Evolutionary conservation across 2,329 filamentous ascomycete genomes (phyloP), one percentile per base, ranked within the genome.

Genomic region (Magnaporthales sp.): DNA sequence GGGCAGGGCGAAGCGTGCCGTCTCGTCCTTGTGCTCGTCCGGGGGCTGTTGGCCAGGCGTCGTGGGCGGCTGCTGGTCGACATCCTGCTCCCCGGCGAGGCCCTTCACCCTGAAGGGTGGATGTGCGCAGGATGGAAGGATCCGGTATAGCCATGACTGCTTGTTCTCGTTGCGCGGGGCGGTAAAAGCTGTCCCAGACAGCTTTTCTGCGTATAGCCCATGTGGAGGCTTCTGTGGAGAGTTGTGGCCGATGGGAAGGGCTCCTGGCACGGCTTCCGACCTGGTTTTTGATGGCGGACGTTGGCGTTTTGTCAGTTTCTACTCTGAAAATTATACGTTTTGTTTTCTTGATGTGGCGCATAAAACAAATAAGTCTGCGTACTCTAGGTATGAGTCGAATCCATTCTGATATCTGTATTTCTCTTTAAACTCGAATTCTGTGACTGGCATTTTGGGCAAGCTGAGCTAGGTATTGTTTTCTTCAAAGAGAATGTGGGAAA

Each of bases 131-230:
- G 87, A 86, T 2, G 89, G 88, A 60, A 89, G 77, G 69, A 90
- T 86, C 13, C 89, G 84, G 74, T 91, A 91, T 29, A 91, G 81
- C 88, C 88, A 91, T 64, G 88, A 83, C 73, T 91, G 88, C 72
- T 86, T 86, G 76, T 89, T 91, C 66, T 89, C 83, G 74, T 86
- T 81, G 51, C 89, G 80, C 0, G 89, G 88, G 1, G 88, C 86
- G 3, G 89, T 91, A 74, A 91, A 91, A 54, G 89, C 83, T 1
- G 87, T 90, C 5, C 88, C 89, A 0, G 88, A 90, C 60, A 91
- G 82, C 79, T 90, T 89, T 78, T 96, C 92, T 31, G 91, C 87
- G 78, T 94, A 94, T 31, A 96, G 86, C 1, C 91, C 91, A 70
- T 88, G 86, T 0, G 91, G 84, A 0, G 87, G 88, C 74, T 92